Evolutionary conservation across 2,329 filamentous ascomycete species (phyloP).

Genomic region (Calonectria crousiana): DNA sequence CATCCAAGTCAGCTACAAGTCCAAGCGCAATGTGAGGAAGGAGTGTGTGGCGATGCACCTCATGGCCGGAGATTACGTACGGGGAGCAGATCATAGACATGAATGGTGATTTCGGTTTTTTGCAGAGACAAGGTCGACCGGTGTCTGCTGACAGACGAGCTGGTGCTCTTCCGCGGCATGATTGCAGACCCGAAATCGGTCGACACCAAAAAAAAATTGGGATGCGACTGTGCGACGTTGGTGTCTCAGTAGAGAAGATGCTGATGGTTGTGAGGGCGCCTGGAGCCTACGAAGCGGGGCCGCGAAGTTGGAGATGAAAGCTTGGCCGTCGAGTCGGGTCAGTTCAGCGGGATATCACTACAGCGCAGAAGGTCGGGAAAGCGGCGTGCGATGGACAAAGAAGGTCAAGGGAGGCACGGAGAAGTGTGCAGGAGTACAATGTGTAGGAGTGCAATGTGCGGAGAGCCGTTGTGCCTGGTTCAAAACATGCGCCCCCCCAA

Average conservation of each 20-base stretch:
- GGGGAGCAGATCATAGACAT: constrained; percentile 82
- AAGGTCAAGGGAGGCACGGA: not conserved
- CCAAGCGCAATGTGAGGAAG: constrained; percentile 12
- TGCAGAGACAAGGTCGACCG: constrained; percentile 76
- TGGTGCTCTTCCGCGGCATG: constrained; percentile 47
- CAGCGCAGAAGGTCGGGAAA: constrained; percentile 1
- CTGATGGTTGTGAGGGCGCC: constrained; percentile 12
- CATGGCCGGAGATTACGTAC: constrained; percentile 55
- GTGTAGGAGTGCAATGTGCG: constrained; percentile 4
- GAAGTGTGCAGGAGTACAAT: not conserved
- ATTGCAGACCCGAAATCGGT: constrained; percentile 5
- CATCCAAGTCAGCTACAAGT: constrained; percentile 27
- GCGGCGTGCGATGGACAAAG: not conserved
- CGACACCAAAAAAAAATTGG: constrained; percentile 34
- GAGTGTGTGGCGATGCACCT: constrained; percentile 7
- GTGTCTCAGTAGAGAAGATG: constrained; percentile 33
- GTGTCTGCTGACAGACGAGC: constrained; percentile 57
- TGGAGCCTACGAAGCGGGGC: constrained; percentile 34
- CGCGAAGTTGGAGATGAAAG: constrained; percentile 23
- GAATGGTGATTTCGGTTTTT: constrained; percentile 80
- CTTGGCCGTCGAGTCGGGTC: not conserved
- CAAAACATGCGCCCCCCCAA: constrained; percentile 23
- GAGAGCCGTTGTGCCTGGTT: constrained; percentile 20
- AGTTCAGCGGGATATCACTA: constrained; percentile 12
- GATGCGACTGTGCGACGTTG: constrained; percentile 37